Base-by-base conservation (phyloP, 2,329 filamentous ascomycete species). In the Apiospora rasikravindrae region DNA sequence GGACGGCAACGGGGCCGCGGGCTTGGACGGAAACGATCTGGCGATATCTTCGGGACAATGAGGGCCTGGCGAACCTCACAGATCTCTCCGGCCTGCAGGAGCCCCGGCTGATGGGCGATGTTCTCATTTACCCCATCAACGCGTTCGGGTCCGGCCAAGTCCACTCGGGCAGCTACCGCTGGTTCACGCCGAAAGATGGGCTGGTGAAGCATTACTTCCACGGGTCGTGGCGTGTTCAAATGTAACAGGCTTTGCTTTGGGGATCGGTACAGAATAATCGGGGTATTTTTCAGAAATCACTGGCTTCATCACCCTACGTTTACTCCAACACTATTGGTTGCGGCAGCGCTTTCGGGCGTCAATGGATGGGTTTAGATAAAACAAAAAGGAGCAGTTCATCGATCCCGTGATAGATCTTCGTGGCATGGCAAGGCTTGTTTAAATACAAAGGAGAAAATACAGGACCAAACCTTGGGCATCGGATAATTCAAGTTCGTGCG, bases 191-290 rank as follows among this genome's bases (percentile, higher is more conserved):
- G 8, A 57, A 57, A 19, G 57, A 71, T 14, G 49, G 40, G 19
- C 44, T 71, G 26, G 64, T 71, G n/a, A 71, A 67, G 13, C 69
- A 67, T 33, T 49, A 71, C 11, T 67, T 71, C 44, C 37, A 71
- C 19, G 67, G 71, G 8, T 47, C 69, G 11, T 71, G 79, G 3
- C 72, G 80, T 24, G 37, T 67, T 13, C n/a, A 45, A 22, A 49
- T 49, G 45, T 49, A 10, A n/a, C 22, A n/a, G n/a, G 45, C 19
- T 22, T 47, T n/a, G 45, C 19, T 7, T 8, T 3, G 8, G 19
- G 8, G 0, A 8, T 47, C 10, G 19, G 22, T n/a, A n/a, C 3
- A 22, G 6, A 22, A 10, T 19, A 47, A 0, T 22, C 0, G 19
- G 45, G 45, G 45, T 3, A 6, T 22, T 47, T 1, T n/a, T 22